Evolutionary conservation across 2,329 filamentous ascomycete species (phyloP), one percentile per base, ranked within the genome.

Genomic region (Pyrenophora teres): DNA sequence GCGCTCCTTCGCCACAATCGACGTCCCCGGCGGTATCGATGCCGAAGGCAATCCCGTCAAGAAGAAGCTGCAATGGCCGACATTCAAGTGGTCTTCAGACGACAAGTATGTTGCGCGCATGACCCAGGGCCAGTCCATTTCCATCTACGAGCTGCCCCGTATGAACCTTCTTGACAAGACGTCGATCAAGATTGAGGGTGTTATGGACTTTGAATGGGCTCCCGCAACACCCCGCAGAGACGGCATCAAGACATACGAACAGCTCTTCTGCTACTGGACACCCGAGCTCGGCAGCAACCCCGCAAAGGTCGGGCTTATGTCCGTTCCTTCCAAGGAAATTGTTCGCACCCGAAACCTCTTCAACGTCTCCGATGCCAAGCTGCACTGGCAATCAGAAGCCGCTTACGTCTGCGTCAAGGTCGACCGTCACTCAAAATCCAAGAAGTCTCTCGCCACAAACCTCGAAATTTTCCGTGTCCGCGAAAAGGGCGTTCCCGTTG

Each of bases 21-120:
- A 99, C 63, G 78, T 90, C 12, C 85, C 89, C 25, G 83, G 82
- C 60, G 81, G 83, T 41, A 77, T 75, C 42, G 86, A 87, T 49
- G 81, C 80, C 32, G 84, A 87, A 32, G 85, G 84, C 55, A 80
- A 85, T 54, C 83, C 84, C 25, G 78, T 84, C 60, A 95, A 96
- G 82, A 90, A 92, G 76, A 97, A 97, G 83, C 86, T 95, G 65
- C 90, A 94, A 71, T 99, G 94, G 94, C 94, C 94, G 19, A 92
- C 93, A 2, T 99, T 99, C 86, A 99, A 99, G 80, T 99, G 94
- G 94, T 97, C 94, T 25, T 82, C 94, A 3, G 94, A 99, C 71
- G 92, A 97, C 78, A 94, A 95, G 76, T 99, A 96, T 74, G 92
- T 97, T 56, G 94, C 94, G 18, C 87, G 94, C 57, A 86, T 97